Evolutionary conservation across 2,329 filamentous ascomycete species (phyloP).

Genomic region (Colletotrichum tabaci): DNA sequence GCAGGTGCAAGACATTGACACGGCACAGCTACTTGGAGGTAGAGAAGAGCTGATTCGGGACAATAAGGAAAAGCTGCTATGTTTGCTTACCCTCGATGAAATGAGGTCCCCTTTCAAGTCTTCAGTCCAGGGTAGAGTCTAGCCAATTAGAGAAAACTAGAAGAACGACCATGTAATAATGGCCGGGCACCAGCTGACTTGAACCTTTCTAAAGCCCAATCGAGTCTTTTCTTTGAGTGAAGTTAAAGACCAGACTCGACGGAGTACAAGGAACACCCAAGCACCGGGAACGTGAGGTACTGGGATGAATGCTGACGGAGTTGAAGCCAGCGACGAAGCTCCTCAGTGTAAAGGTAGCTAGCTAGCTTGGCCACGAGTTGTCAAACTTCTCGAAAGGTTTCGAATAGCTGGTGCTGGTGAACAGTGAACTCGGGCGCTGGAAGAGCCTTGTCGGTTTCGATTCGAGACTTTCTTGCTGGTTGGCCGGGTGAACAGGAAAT

Average conservation of each 20-base stretch:
- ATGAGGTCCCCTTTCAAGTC: background rate
- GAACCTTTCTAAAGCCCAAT: background rate
- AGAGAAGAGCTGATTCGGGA: background rate
- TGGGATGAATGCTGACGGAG: conserved; percentile 35
- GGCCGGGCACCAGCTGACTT: background rate
- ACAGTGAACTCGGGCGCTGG: background rate
- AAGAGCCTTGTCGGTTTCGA: conserved; percentile 4
- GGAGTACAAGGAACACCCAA: conserved; percentile 34
- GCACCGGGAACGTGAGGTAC: conserved; percentile 7
- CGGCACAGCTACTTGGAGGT: background rate
- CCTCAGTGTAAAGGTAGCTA: background rate
- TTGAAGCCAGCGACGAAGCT: background rate
- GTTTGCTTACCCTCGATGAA: conserved; percentile 9
- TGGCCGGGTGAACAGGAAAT: conserved; percentile 19
- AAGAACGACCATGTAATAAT: background rate
- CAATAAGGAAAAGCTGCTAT: background rate
- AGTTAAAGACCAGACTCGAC: background rate
- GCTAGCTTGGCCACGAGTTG: background rate
- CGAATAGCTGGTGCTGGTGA: background rate
- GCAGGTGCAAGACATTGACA: too few relatives aligned
- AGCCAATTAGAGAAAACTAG: background rate
- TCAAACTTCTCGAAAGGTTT: background rate
- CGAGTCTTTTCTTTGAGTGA: background rate
- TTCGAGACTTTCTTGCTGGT: conserved; percentile 10
- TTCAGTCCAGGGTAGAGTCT: background rate